Evolutionary conservation across 208 protist species (phyloP), one percentile per base, ranked within the genome.

Genomic region (Phytomonas sp.): DNA sequence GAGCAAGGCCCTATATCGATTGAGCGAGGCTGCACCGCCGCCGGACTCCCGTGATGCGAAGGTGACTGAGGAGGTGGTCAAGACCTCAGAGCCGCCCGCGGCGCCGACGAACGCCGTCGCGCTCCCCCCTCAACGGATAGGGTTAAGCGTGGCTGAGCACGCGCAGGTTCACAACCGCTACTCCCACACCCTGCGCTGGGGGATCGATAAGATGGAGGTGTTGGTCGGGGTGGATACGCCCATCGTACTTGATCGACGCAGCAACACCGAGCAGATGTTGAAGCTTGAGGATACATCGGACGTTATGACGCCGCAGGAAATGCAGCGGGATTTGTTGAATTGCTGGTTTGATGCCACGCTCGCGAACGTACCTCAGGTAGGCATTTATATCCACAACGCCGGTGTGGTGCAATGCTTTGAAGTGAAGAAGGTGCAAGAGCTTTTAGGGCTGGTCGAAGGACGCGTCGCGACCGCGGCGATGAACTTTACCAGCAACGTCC

Each of bases 341-440:
- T 84, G 72, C 74, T 96, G 91, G 88, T 96, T 96, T 66, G 82
- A 93, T 56, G 87, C 88, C 9, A 92, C 83, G 53, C 74, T 93
- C 46, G 91, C 91, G 2, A 91, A 92, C 67, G 85, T 92, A 28
- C 74, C 86, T 4, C 75, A 92, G 36, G 78, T 96, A 8, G 91
- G 86, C 37, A 81, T 91, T 13, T 96, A 90, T 75, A 72, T 87
- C 20, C 88, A 96, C 75, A 78, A 82, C 67, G 83, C 79, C 56
- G 91, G 91, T 53, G 74, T 92, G 37, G 74, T 96, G 74, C 75
- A 92, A 77, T 73, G 77, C 30, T 91, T 82, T 74, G 80, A 91
- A 31, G 76, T 92, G 32, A 81, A 75, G 62, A 88, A 88, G 60
- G 86, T 84, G 29, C 76, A 86, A 20, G 88, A 96, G 53, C 74